Evolutionary conservation across 371 early-diverging fungal genomes (phyloP).

Genomic region (Phascolomyces articulosus): DNA sequence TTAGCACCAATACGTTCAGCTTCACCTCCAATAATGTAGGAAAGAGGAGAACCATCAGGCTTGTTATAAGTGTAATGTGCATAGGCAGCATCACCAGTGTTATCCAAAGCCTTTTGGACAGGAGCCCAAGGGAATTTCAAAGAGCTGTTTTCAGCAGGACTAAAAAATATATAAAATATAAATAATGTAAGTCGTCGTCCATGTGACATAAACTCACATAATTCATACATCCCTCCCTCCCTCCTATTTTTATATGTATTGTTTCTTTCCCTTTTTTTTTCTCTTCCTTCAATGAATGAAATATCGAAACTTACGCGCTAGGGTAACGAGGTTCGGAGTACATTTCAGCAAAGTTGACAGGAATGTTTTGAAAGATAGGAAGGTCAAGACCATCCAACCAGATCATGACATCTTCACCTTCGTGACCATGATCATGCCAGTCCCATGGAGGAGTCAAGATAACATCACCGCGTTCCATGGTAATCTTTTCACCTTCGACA

Average conservation of each 20-base stretch:
- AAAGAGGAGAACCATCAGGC: constrained; percentile 20
- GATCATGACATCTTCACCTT: constrained; percentile 30
- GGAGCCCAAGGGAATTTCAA: constrained; percentile 26
- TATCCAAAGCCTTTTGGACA: constrained; percentile 22
- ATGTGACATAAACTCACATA: no score
- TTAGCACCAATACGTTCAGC: constrained; percentile 22
- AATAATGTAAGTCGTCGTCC: not conserved
- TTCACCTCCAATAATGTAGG: constrained; percentile 26
- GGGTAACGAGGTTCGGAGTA: constrained; percentile 24
- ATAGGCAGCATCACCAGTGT: constrained; percentile 10
- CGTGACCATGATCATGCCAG: constrained; percentile 31
- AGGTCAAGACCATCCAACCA: constrained; percentile 32
- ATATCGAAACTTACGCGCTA: constrained; percentile 19
- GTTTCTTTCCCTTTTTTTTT: not conserved
- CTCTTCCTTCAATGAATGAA: not conserved
- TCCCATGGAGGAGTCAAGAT: constrained; percentile 29
- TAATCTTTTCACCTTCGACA: constrained; percentile 28
- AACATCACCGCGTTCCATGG: constrained; percentile 31
- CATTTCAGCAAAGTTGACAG: constrained; percentile 29
- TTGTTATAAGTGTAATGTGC: constrained; percentile 14
- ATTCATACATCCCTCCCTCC: no score
- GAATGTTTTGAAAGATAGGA: constrained; percentile 29
- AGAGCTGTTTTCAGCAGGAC: constrained; percentile 15
- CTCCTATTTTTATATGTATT: no score
- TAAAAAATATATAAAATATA: not conserved